Percentiles rank a stretch among this genome's conserved stretches.
phyloP scores from a whole-genome alignment of 208 protist species.

The Leishmania lainsoni region DNA sequence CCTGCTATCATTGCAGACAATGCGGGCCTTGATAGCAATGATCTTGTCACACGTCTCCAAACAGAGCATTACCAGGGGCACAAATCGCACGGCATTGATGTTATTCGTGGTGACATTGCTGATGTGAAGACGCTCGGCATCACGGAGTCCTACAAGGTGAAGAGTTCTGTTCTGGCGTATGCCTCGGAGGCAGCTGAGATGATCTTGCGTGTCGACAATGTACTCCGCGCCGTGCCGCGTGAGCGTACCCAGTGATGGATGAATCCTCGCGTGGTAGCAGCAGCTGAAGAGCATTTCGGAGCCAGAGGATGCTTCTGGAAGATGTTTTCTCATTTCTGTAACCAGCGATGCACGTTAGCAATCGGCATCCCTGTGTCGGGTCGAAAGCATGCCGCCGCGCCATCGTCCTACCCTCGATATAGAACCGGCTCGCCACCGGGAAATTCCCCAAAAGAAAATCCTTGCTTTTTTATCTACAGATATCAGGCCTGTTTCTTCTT shows the following conservation, averaged over 20 bases:
- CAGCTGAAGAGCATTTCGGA: no score
- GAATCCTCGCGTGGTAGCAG: background rate
- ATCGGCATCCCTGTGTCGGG: background rate
- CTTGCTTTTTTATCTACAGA: background rate
- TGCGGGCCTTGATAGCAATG: conserved; percentile 97
- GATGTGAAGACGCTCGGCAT: conserved; percentile 96
- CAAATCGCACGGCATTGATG: conserved; percentile 91
- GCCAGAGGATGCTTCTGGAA: no score
- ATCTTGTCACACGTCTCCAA: conserved; percentile 96
- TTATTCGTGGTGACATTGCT: conserved; percentile 95
- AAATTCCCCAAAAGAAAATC: background rate
- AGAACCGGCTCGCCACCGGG: background rate
- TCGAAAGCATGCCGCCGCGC: background rate
- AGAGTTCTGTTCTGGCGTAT: conserved; percentile 96
- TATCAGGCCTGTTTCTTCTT: background rate
- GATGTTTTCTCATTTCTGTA: background rate
- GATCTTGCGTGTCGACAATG: conserved; percentile 99
- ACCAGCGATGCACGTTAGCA: background rate
- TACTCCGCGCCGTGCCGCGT: conserved; percentile 96
- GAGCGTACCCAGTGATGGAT: conserved; percentile 68
- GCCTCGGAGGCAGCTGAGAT: conserved; percentile 99
- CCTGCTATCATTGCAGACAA: conserved; percentile 98
- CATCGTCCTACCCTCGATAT: background rate
- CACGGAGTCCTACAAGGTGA: conserved; percentile 98
- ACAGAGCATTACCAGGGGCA: conserved; percentile 79